A percentile compares a stretch with the other conserved stretches of the same genome.
These are phyloP conservation scores for Nakazawaea ernobii DNA, from an alignment of 805 yeast species.

Conservation along the genomic window DNA sequence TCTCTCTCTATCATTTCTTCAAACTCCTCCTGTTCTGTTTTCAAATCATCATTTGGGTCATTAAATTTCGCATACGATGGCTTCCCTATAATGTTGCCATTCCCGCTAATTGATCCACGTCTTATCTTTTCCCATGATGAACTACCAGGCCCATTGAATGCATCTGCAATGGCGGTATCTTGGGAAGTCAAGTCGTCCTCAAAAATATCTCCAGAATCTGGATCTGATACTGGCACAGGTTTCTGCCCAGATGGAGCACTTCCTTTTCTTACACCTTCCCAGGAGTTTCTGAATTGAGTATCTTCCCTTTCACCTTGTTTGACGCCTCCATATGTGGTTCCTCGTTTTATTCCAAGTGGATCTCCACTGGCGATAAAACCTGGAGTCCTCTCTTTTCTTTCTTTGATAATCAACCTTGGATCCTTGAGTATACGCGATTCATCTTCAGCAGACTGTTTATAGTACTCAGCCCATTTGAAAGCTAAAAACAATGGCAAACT, in stretches of 20 bases:
- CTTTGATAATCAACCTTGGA: conserved; percentile 32
- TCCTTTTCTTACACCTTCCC: not conserved
- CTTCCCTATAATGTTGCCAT: conserved; percentile 6
- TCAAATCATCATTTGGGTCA: not conserved
- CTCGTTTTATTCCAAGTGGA: conserved; percentile 7
- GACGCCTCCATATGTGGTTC: conserved; percentile 7
- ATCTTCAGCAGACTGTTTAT: conserved; percentile 42
- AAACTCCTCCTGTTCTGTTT: conserved; percentile 9
- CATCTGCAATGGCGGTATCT: not conserved
- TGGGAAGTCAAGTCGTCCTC: not conserved
- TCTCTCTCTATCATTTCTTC: conserved; percentile 7
- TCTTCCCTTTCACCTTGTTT: not conserved
- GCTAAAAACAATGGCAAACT: conserved; percentile 20
- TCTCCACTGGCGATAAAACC: conserved; percentile 11
- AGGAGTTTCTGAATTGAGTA: not conserved
- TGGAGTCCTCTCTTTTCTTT: not conserved
- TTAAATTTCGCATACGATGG: not conserved
- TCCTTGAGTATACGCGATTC: conserved; percentile 49
- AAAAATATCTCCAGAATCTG: not conserved
- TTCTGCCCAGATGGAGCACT: not conserved
- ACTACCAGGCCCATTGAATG: not conserved
- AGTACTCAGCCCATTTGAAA: conserved; percentile 45
- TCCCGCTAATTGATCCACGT: conserved; percentile 2
- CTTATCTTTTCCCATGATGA: conserved; percentile 9
- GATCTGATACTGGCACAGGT: not conserved